Evolutionary conservation across 768 basidiomycete species (phyloP).

Genomic region (Tephrocybe rancida): DNA sequence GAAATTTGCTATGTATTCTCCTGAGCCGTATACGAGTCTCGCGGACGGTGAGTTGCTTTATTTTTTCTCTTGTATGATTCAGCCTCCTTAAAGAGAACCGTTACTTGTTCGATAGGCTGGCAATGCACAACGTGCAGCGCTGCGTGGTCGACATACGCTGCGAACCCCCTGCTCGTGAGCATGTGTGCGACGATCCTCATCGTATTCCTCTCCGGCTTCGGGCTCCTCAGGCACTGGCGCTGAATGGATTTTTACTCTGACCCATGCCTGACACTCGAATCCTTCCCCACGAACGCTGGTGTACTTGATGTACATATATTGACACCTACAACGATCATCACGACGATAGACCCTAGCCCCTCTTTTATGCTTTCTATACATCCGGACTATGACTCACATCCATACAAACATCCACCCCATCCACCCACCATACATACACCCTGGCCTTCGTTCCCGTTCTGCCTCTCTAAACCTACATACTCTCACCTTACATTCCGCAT

Average conservation of each 20-base stretch:
- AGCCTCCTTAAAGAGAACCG: background rate
- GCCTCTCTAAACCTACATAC: background rate
- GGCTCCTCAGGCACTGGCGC: conserved; percentile 43
- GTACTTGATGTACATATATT: background rate
- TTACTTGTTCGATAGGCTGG: conserved; percentile 48
- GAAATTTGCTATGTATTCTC: conserved; percentile 85
- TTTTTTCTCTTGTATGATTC: background rate
- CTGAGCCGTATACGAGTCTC: conserved; percentile 69
- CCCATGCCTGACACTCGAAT: too few species aligned
- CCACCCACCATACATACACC: background rate
- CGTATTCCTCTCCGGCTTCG: conserved; percentile 68
- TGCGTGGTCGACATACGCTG: conserved; percentile 31
- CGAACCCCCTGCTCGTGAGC: conserved; percentile 60
- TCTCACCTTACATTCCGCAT: background rate
- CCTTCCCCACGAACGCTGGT: too few species aligned
- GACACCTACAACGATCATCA: background rate
- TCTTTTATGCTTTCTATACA: background rate
- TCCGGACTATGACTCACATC: conserved; percentile 5
- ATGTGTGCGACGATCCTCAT: conserved; percentile 59
- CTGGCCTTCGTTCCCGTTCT: background rate
- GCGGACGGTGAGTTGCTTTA: conserved; percentile 40
- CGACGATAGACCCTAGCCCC: background rate
- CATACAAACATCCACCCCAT: background rate
- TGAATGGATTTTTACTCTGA: background rate
- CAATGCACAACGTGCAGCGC: conserved; percentile 51